Conservation (phyloP, 176 grass and related monocot species). For the maize (Zea mays) region Zm-B73-REFERENCE-NAM-5.0 NC_050096.1:216353501-216354000, state of each 20-base stretch:
- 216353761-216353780: not conserved
- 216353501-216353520: no score
- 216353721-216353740: not conserved
- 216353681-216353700: not conserved
- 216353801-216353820: not conserved
- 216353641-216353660: no score
- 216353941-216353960: slow-evolving; percentile 21
- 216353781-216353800: not conserved
- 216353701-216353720: not conserved
- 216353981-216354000: slow-evolving; percentile 22
- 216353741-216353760: not conserved
- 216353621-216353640: no score
- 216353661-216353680: no score
- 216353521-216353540: no score
- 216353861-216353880: not conserved
- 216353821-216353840: not conserved
- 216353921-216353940: slow-evolving; percentile 17
- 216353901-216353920: not conserved
- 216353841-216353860: not conserved
- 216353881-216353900: not conserved
- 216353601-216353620: no score
- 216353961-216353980: slow-evolving; percentile 28
- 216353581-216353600: no score
- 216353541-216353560: no score
- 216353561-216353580: no score